Conservation (phyloP, 1,284 basidiomycete species). For the Cutaneotrichosporon arboriforme region DNA sequence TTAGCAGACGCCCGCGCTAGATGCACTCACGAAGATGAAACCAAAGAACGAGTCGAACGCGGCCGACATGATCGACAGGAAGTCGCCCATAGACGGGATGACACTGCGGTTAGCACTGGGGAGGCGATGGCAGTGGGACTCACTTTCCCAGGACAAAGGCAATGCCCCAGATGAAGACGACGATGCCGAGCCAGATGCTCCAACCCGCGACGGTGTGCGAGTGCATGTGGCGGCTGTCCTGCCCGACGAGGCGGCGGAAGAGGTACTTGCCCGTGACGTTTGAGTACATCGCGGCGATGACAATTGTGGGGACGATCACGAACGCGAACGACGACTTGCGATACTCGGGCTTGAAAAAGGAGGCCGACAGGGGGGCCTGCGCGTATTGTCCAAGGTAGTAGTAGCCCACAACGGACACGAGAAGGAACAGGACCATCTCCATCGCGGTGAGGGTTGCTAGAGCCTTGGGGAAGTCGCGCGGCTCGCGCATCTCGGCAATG, state of each 20-base stretch:
- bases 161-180: slow-evolving; percentile 56
- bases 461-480: slow-evolving; percentile 59
- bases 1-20: background rate
- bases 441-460: slow-evolving; percentile 50
- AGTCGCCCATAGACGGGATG: slow-evolving; percentile 51
- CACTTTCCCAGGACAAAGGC: slow-evolving; percentile 59
- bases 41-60: slow-evolving; percentile 39
- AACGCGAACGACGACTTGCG: slow-evolving; percentile 51
- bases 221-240: slow-evolving; percentile 52
- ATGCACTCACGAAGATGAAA: slow-evolving; percentile 43
- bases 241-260: slow-evolving; percentile 46
- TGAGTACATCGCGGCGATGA: slow-evolving; percentile 43
- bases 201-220: slow-evolving; percentile 59
- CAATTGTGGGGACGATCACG: slow-evolving; percentile 41
- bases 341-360: slow-evolving; percentile 49
- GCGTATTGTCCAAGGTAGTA: slow-evolving; percentile 45
- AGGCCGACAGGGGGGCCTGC: slow-evolving; percentile 44
- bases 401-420: slow-evolving; percentile 61
- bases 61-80: slow-evolving; percentile 47
- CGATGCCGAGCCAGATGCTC: slow-evolving; percentile 57
- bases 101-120: slow-evolving; percentile 1
- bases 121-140: slow-evolving; percentile 9
- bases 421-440: slow-evolving; percentile 58
- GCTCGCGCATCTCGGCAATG: slow-evolving; percentile 48
- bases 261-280: slow-evolving; percentile 42